Evolutionary conservation across 768 basidiomycete genomes (phyloP).

Genomic region (Xerocomellus intermedius): DNA sequence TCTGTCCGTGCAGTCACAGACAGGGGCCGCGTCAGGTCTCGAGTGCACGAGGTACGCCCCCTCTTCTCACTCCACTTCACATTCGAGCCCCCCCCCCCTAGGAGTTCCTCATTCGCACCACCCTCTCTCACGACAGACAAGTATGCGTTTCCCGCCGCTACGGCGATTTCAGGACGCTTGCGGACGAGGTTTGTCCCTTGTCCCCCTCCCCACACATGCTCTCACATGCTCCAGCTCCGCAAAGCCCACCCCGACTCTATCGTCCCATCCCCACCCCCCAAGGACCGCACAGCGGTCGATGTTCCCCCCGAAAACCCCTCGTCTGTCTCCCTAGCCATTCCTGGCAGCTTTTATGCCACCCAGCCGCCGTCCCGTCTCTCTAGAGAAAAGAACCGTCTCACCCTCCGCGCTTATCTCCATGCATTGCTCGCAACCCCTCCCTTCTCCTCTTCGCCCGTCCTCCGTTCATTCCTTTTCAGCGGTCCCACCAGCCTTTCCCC

Average conservation of each 20-base stretch:
- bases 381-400: constrained; percentile 93
- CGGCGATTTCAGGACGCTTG: constrained; percentile 91
- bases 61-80: not conserved
- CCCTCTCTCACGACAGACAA: constrained; percentile 67
- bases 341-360: constrained; percentile 40
- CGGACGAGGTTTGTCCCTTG: constrained; percentile 61
- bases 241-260: constrained; percentile 81
- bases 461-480: constrained; percentile 82
- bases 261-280: constrained; percentile 81
- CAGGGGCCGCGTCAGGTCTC: constrained; percentile 82
- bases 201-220: not conserved
- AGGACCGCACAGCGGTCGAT: constrained; percentile 76
- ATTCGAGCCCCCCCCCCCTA: constrained; percentile 32
- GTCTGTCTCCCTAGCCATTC: constrained; percentile 53
- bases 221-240: constrained; percentile 56
- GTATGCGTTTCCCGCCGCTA: constrained; percentile 90
- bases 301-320: constrained; percentile 26
- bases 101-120: constrained; percentile 95
- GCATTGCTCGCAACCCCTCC: constrained; percentile 65
- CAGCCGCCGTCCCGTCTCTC: constrained; percentile 48
- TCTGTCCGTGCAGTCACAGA: constrained; percentile 81
- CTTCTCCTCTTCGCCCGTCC: constrained; percentile 82
- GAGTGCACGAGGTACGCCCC: constrained; percentile 75
- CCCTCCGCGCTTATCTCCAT: constrained; percentile 91
- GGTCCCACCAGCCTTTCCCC: constrained; percentile 64